Evolutionary conservation across 1,284 basidiomycete species (phyloP), one percentile per base, ranked within the genome.

Genomic region (Ustilago sp.): DNA sequence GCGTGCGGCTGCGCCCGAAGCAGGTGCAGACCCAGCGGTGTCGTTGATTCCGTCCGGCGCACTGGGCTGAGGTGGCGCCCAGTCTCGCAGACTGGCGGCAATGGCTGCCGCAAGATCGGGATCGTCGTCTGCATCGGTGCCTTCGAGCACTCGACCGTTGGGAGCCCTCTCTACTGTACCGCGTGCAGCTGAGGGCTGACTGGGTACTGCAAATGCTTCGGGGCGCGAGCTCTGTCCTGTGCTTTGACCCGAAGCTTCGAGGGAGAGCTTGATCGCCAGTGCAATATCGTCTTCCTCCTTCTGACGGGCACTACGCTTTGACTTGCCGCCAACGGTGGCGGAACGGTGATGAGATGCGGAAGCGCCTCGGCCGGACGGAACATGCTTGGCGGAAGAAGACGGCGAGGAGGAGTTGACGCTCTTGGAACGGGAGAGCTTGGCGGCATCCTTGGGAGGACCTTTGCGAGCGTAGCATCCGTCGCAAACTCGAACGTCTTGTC

Each of bases 61-160:
- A 50, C 79, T 81, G 1, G 82, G 82, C 47, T 67, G 68, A 31
- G 80, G 81, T 11, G 80, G 74, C 1, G 72, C 80, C 69, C 78
- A 79, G 82, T 99, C 97, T 12, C 91, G 89, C 76, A 99, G 87
- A 83, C 93, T 95, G 0, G 97, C 97, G 83, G 98, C 95, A 67
- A 99, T 99, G 0, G 97, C 97, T 13, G 96, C 93, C 61, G 90
- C 91, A 28, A 99, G 88, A 77, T 99, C 94, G 11, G 94, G 93
- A 85, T 99, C 96, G 28, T 98, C 93, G 53, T 95, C 94, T 28
- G 94, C 94, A 13, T 90, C 87, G n/a, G 81, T 56, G 79, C 85
- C 36, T 71, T 83, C 83, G 76, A 50, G 86, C 77, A 77, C 75
- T 31, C 80, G 74, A 9, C 77, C 77, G 36, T 79, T 68, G 2